Base-by-base conservation (phyloP, 2,329 filamentous ascomycete genomes). In the Aspergillus sp. region DNA sequence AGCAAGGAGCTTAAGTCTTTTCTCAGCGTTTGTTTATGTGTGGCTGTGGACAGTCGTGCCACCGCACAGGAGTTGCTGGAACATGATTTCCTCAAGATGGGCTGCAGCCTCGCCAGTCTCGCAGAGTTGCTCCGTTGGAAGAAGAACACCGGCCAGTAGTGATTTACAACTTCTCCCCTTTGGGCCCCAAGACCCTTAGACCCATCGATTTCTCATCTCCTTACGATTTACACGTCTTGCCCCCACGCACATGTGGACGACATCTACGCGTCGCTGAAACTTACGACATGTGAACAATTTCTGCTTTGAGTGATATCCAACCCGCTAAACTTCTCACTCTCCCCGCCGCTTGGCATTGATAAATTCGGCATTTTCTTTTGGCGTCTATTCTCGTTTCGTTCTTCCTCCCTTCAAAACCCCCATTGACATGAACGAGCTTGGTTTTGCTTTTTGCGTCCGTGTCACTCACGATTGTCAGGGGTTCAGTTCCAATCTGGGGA, bases 1-100 rank as follows among this genome's bases (percentile, higher is more conserved):
- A 96, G 90, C 79, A 97, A 96, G 81, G 95, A 98, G 78, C 86
- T 99, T 66, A 98, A 98, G 82, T 90, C 91, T 20, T 99, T 99
- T 85, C 77, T 99, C 70, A 95, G 90, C 24, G 93, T 97, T 62
- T 99, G 95, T 76, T 83, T 99, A 47, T 98, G 95, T 69, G 95
- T 99, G 47, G 93, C 98, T 69, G 93, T 99, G 69, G 93, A 93
- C 81, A 93, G 89, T 73, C 87, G 95, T 72, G 95, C 95, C 12
- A 96, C 91, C 24, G 92, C 95, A 0, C 86, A 91, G 61, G 95
- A 99, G 77, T 82, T 99, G 50, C 80, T 98, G 61, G 86, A 88
- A 60, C 93, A 98, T 72, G 95, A 98, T 68, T 99, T 99, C 81
- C 78, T 99, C 72, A 92, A 93, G 80, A 90, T 90, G 68, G 93